phyloP scores from a whole-genome alignment of 2,329 filamentous ascomycete species.

The Fusarium nurragi region DNA sequence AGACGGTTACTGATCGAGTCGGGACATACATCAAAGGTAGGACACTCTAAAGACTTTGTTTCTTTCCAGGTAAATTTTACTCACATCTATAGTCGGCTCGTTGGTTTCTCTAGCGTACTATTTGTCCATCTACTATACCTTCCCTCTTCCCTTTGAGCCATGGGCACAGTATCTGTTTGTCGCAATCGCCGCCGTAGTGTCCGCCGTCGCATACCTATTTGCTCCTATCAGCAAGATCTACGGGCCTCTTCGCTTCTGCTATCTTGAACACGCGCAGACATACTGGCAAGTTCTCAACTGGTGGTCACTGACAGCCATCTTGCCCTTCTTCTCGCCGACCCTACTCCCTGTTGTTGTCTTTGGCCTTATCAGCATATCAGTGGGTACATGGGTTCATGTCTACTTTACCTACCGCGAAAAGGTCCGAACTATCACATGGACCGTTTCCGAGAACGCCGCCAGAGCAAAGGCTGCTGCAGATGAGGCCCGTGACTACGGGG shows the following conservation, averaged over 20 bases:
- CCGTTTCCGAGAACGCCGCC: background rate
- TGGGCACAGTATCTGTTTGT: slow-evolving; percentile 19
- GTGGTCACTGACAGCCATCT: slow-evolving; percentile 21
- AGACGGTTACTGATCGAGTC: slow-evolving; percentile 10
- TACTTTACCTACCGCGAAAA: slow-evolving; percentile 21
- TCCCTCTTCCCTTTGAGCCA: slow-evolving; percentile 12
- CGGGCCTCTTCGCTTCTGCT: slow-evolving; percentile 28
- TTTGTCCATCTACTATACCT: slow-evolving; percentile 10
- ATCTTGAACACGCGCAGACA: slow-evolving; percentile 28
- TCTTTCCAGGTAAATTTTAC: background rate
- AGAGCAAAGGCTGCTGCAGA: slow-evolving; percentile 21
- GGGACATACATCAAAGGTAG: slow-evolving; percentile 26
- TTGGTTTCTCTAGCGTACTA: slow-evolving; percentile 23
- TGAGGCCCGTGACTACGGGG: slow-evolving; percentile 13
- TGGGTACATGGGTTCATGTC: slow-evolving; percentile 23
- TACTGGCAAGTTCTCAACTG: slow-evolving; percentile 27
- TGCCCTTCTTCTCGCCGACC: slow-evolving; percentile 15
- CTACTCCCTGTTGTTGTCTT: slow-evolving; percentile 14
- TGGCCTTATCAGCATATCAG: slow-evolving; percentile 3
- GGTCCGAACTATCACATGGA: slow-evolving; percentile 2
- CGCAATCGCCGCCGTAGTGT: background rate
- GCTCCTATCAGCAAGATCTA: slow-evolving; percentile 19
- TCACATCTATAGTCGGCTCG: background rate
- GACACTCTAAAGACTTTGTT: rapidly evolving
- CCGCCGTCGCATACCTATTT: slow-evolving; percentile 7